Evolutionary conservation across 2,329 filamentous ascomycete species (phyloP), one percentile per base, ranked within the genome.

Genomic region (Colletotrichum incanum): DNA sequence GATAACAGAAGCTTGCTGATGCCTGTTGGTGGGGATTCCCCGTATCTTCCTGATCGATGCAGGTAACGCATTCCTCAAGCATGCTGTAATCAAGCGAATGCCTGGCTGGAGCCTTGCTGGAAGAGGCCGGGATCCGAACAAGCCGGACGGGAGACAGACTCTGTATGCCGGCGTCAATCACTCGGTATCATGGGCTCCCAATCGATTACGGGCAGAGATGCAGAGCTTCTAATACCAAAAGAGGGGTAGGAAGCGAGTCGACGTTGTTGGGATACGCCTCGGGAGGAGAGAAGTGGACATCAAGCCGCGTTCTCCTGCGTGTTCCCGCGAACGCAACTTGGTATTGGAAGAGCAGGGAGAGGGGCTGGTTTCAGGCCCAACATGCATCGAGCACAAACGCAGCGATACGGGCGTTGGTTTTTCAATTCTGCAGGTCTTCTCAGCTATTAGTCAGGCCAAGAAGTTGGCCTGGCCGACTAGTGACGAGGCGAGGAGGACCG

Each of bases 171-270:
- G 34, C 49, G 34, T 66, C 49, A 49, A 39, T 49, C 55, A 50
- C 39, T 61, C 49, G 56, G 50, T 34, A 16, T 37, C 52, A 58
- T 18, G 12, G 16, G 54, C 28, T 41, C 56, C 55, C 23, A 43
- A 41, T 31, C 49, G 16, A n/a, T 47, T 34, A 26, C 54, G 52
- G 31, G 50, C 43, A 71, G 65, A 63, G 66, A 52, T 68, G 65
- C 65, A 68, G 68, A 52, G 69, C 65, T 39, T 50, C 58, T 59
- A 54, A 39, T 50, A 55, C 69, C 43, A 45, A 72, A 72, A n/a
- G 65, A 72, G 69, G 65, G 59, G 52, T 54, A 31, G 39, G 43
- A 28, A 62, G 69, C 65, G 59, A 68, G 49, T 28, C 52, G 12
- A 59, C 28, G 39, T 28, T 63, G 59, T 47, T 43, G 54, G 54